Evolutionary conservation across 139 green algal species (phyloP).

Genomic region (Microglena sp.): DNA sequence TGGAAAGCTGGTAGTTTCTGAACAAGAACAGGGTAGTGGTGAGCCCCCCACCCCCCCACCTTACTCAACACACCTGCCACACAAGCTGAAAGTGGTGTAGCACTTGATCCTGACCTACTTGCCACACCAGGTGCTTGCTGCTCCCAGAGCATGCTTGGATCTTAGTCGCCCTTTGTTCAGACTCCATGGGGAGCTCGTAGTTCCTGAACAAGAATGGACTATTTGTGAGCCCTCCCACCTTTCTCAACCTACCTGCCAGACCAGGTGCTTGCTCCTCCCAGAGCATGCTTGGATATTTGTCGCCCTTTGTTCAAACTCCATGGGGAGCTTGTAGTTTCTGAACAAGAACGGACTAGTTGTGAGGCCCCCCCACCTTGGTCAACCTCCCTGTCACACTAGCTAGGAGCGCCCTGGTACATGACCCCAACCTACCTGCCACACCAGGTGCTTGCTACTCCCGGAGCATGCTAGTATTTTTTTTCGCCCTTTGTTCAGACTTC

Average conservation of each 20-base stretch:
- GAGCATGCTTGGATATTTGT: conserved; percentile 19
- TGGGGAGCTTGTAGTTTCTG: too few relatives aligned
- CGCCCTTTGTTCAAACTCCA: not conserved
- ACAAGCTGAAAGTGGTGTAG: too few relatives aligned
- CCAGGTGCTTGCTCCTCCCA: conserved; percentile 48
- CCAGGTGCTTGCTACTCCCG: conserved; percentile 43
- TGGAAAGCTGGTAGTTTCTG: too few relatives aligned
- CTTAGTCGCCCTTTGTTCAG: not conserved
- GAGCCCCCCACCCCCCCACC: too few relatives aligned
- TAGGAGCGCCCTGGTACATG: too few relatives aligned
- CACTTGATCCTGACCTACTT: too few relatives aligned
- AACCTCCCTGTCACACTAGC: conserved; percentile 12
- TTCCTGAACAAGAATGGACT: too few relatives aligned
- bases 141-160: conserved; percentile 31
- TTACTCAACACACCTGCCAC: conserved; percentile 19
- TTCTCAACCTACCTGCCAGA: conserved; percentile 73
- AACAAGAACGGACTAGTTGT: too few relatives aligned
- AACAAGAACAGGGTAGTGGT: too few relatives aligned
- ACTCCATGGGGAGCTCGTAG: not conserved
- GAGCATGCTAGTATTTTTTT: conserved; percentile 21
- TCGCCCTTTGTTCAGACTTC: not conserved
- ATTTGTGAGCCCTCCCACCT: too few relatives aligned
- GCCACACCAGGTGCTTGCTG: conserved; percentile 66
- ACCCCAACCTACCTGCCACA: conserved; percentile 76
- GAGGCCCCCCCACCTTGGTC: too few relatives aligned